Conservation (phyloP, 495 filamentous ascomycete genomes). For the Saxophila tyrrhenica region DNA sequence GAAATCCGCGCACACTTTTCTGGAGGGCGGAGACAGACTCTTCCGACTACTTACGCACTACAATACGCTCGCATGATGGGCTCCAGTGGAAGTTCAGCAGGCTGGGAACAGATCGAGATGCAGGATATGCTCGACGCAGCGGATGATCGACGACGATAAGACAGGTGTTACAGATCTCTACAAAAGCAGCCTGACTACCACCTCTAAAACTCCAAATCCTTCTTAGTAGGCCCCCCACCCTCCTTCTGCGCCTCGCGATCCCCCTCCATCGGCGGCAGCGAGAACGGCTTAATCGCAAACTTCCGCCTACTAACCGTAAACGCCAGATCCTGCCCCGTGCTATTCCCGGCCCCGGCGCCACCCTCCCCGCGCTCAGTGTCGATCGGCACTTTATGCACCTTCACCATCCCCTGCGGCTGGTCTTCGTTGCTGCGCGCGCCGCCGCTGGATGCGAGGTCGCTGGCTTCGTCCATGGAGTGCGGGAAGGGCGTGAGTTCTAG, state of each 20-base stretch:
- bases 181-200: not conserved
- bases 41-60: conserved; percentile 39
- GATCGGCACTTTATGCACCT: conserved; percentile 69
- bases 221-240: conserved; percentile 44
- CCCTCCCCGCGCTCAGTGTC: conserved; percentile 78
- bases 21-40: conserved; percentile 27
- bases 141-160: conserved; percentile 27
- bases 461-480: conserved; percentile 44
- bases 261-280: conserved; percentile 76
- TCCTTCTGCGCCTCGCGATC: conserved; percentile 54
- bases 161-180: conserved; percentile 24
- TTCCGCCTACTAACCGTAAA: conserved; percentile 77
- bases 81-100: conserved; percentile 37
- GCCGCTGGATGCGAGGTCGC: conserved; percentile 35
- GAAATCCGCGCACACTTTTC: conserved; percentile 38
- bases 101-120: conserved; percentile 55
- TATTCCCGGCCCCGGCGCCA: conserved; percentile 48
- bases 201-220: conserved; percentile 59
- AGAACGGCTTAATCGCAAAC: conserved; percentile 79
- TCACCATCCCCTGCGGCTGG: conserved; percentile 73
- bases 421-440: conserved; percentile 51
- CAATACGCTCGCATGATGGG: conserved; percentile 46
- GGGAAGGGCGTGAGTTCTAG: conserved; percentile 81
- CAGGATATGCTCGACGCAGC: conserved; percentile 45
- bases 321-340: conserved; percentile 72